These are phyloP conservation scores for Leccinum aurantiacum DNA, from an alignment of 768 basidiomycete species.

Conservation along the genomic window DNA sequence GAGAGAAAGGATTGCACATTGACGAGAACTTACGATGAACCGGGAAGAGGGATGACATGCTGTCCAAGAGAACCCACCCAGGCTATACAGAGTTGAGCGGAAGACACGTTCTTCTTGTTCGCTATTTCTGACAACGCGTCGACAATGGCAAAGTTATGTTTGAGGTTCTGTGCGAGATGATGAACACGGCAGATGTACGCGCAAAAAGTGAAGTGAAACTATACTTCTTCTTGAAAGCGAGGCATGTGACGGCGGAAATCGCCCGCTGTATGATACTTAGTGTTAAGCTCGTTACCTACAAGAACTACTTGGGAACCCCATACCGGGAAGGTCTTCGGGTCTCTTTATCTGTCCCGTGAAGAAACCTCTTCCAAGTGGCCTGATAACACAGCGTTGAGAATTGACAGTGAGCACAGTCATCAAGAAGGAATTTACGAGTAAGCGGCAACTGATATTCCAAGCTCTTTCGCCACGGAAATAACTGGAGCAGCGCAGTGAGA, in stretches of 20 bases:
- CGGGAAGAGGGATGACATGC: conserved; percentile 52
- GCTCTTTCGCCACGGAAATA: conserved; percentile 51
- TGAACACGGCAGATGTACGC: background rate
- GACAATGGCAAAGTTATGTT: conserved; percentile 45
- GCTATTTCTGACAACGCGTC: conserved; percentile 43
- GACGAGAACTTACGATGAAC: conserved; percentile 37
- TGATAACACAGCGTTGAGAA: conserved; percentile 19
- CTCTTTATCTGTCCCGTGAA: conserved; percentile 51
- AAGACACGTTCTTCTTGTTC: conserved; percentile 41
- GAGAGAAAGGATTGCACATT: background rate
- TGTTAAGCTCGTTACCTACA: background rate
- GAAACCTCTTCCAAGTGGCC: conserved; percentile 54
- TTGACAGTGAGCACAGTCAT: background rate
- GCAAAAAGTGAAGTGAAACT: background rate
- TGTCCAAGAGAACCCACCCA: conserved; percentile 42
- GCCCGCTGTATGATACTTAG: conserved; percentile 31
- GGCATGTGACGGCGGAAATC: conserved; percentile 41
- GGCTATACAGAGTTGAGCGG: conserved; percentile 44
- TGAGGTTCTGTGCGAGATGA: conserved; percentile 33
- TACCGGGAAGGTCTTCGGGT: conserved; percentile 35
- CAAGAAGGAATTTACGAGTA: conserved; percentile 47
- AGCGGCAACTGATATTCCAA: conserved; percentile 57
- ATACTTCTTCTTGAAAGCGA: conserved; percentile 46
- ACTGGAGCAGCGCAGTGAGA: conserved; percentile 29
- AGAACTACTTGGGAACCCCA: background rate